A percentile compares a stretch with the other conserved stretches of the same genome.
phyloP scores from a whole-genome alignment of 2,329 filamentous ascomycete genomes.

The Metarhizium anisopliae region DNA sequence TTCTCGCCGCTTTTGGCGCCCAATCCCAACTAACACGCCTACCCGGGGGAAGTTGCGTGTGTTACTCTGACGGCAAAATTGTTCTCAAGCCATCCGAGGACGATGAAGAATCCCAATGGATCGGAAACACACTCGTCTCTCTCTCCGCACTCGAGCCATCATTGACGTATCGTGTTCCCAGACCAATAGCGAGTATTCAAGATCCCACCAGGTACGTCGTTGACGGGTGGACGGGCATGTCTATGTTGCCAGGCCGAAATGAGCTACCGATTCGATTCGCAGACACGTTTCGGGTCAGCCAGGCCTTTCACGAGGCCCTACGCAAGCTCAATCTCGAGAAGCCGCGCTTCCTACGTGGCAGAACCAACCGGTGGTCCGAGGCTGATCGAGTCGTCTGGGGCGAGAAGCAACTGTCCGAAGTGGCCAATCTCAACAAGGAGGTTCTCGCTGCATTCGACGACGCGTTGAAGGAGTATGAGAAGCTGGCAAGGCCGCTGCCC shows the following conservation, averaged over 20 bases:
- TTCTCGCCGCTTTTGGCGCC: slow-evolving; percentile 2
- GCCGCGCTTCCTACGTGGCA: slow-evolving; percentile 3
- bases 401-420: not conserved
- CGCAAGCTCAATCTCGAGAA: not conserved
- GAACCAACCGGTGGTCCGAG: slow-evolving; percentile 3
- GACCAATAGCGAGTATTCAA: not conserved
- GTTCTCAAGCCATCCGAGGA: not conserved
- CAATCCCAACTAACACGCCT: not conserved
- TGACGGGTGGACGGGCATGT: slow-evolving; percentile 2
- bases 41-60: not conserved
- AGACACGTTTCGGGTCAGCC: slow-evolving; percentile 1
- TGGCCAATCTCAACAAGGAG: not conserved
- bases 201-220: not conserved
- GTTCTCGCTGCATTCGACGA: not conserved
- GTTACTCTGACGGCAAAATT: not conserved
- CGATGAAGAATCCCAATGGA: slow-evolving; percentile 4
- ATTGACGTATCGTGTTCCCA: not conserved
- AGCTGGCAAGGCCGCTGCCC: not conserved
- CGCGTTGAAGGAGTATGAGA: not conserved
- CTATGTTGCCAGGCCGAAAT: not conserved
- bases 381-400: slow-evolving; percentile 7
- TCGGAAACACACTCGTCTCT: not conserved
- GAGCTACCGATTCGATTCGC: not conserved
- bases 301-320: slow-evolving; percentile 3
- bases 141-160: not conserved